Conservation (phyloP, 768 basidiomycete genomes). For the Panellus pusillus region DNA sequence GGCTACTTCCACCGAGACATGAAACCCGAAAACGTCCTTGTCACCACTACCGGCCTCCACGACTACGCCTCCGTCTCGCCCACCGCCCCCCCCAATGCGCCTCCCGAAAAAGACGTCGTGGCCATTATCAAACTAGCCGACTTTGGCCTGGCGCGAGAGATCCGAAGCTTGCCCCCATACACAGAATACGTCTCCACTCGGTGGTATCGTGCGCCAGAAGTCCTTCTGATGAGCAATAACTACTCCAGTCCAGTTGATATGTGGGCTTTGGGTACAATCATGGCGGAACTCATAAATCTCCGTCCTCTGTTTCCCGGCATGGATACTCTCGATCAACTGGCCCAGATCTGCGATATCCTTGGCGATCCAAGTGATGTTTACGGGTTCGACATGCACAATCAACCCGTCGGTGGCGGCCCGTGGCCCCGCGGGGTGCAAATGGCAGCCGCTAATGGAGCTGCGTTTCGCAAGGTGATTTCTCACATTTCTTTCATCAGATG, state of each 20-base stretch:
- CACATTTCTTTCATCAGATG: conserved; percentile 3
- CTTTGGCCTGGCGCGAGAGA: conserved; percentile 95
- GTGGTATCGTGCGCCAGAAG: conserved; percentile 99
- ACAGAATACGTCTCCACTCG: conserved; percentile 99
- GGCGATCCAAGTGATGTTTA: conserved; percentile 89
- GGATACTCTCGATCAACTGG: conserved; percentile 90
- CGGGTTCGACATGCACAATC: conserved; percentile 69
- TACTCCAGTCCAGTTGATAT: conserved; percentile 98
- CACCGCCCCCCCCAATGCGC: conserved; percentile 56
- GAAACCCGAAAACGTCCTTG: conserved; percentile 99
- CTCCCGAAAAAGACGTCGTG: conserved; percentile 89
- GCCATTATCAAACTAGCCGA: conserved; percentile 98
- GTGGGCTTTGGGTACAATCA: conserved; percentile 99
- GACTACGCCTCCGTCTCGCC: conserved; percentile 88
- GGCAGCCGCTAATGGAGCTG: conserved; percentile 82
- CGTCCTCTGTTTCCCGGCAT: conserved; percentile 94
- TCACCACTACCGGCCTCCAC: conserved; percentile 93
- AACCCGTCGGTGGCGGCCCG: conserved; percentile 77
- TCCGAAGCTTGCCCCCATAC: conserved; percentile 84
- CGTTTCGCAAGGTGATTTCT: conserved; percentile 76
- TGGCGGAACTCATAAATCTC: conserved; percentile 95
- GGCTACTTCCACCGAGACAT: conserved; percentile 99
- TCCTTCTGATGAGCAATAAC: conserved; percentile 85
- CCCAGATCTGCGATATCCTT: conserved; percentile 86
- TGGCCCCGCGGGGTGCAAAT: conserved; percentile 87